Evolutionary conservation across 83 land plant species (phyloP).

Genomic region (Isoetes engelmannii): DNA sequence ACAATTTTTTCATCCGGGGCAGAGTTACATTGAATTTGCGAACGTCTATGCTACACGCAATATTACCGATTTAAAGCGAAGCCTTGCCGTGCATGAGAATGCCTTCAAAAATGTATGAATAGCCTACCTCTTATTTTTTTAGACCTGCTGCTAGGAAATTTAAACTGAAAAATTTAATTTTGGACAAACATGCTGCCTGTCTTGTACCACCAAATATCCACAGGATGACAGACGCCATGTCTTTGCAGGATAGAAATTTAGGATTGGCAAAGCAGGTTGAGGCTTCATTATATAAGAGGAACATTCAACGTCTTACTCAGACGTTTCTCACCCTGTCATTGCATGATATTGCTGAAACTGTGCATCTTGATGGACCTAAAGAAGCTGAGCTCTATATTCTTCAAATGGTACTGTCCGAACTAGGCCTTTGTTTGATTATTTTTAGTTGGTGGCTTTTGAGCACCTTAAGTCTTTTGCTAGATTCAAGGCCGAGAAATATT

Average conservation of each 20-base stretch:
- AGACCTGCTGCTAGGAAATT: too few species aligned
- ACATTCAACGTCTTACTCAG: slow-evolving; percentile 92
- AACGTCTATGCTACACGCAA: slow-evolving; percentile 52
- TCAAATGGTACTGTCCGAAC: slow-evolving; percentile 59
- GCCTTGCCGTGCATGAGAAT: slow-evolving; percentile 47
- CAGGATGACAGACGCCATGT: slow-evolving; percentile 7
- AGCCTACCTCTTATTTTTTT: too few species aligned
- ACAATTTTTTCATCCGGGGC: slow-evolving; percentile 13
- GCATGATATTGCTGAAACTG: slow-evolving; percentile 89
- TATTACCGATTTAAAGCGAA: slow-evolving; percentile 53
- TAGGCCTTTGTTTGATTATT: not conserved
- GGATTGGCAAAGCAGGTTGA: slow-evolving; percentile 95
- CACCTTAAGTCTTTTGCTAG: slow-evolving; percentile 27
- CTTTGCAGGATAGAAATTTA: slow-evolving; percentile 79
- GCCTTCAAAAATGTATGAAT: slow-evolving; percentile 59
- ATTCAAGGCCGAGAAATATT: slow-evolving; percentile 95
- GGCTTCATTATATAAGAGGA: slow-evolving; percentile 81
- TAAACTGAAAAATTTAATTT: too few species aligned
- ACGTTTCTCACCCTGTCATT: slow-evolving; percentile 91
- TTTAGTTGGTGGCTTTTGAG: not conserved
- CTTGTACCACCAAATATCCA: not conserved
- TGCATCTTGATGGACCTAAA: slow-evolving; percentile 71
- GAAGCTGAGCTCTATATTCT: slow-evolving; percentile 96
- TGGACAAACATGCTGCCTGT: too few species aligned
- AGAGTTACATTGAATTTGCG: slow-evolving; percentile 76